These are phyloP conservation scores for Mycosarcoma mackinlayi DNA, from an alignment of 1,284 basidiomycete species.

Conservation along the genomic window DNA sequence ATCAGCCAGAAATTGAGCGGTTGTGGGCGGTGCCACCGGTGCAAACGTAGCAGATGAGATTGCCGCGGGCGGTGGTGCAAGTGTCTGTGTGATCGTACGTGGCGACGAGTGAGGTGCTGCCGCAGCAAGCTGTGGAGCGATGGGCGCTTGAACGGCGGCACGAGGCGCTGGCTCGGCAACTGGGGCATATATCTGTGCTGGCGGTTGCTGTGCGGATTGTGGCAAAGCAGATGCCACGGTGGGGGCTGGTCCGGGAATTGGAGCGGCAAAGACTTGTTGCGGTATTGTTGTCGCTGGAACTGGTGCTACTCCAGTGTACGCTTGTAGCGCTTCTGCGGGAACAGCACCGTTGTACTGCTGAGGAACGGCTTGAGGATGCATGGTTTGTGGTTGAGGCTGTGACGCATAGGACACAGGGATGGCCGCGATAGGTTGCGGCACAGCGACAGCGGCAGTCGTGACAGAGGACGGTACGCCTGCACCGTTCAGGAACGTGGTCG, in stretches of 20 bases:
- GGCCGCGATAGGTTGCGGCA: constrained; percentile 14
- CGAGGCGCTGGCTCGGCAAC: constrained; percentile 25
- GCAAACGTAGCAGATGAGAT: constrained; percentile 1
- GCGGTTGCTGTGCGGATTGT: not conserved
- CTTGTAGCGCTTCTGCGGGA: not conserved
- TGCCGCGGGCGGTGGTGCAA: not conserved
- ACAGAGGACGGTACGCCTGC: constrained; percentile 4
- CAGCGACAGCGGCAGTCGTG: constrained; percentile 6
- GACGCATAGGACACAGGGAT: constrained; percentile 14
- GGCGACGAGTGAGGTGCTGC: not conserved
- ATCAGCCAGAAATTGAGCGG: constrained; percentile 33
- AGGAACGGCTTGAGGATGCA: not conserved
- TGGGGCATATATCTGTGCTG: constrained; percentile 26
- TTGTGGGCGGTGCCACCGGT: constrained; percentile 12
- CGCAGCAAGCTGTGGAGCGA: not conserved
- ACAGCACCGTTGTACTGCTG: constrained; percentile 7
- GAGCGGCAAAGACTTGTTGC: constrained; percentile 2
- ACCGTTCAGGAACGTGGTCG: constrained; percentile 21
- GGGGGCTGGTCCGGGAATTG: not conserved
- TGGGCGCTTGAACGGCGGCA: not conserved
- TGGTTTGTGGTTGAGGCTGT: constrained; percentile 11
- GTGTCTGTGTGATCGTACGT: not conserved
- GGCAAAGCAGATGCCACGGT: constrained; percentile 2
- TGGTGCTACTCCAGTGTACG: constrained; percentile 1
- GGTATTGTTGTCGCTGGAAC: constrained; percentile 4